These are phyloP conservation scores for Dactylonectria estremocensis DNA, from an alignment of 2,329 filamentous ascomycete genomes.

Conservation along the genomic window DNA sequence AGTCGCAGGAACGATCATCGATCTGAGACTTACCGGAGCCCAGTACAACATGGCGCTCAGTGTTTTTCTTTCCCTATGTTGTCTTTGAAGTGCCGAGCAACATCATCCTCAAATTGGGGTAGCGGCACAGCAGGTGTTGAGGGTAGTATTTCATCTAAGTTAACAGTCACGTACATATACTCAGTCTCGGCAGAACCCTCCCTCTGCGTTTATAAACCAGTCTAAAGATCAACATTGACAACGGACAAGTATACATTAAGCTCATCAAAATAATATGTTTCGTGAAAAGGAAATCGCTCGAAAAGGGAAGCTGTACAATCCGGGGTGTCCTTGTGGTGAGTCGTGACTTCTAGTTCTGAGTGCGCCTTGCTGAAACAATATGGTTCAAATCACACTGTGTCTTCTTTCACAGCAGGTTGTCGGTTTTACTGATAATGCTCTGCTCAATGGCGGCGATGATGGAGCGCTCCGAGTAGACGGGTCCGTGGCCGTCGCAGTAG, in stretches of 20 bases:
- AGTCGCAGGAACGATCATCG: too few species aligned
- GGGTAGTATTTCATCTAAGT: too few species aligned
- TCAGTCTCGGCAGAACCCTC: too few species aligned
- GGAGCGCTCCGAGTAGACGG: conserved; percentile 85
- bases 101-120: too few species aligned
- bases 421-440: conserved; percentile 82
- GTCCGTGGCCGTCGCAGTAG: conserved; percentile 88
- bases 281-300: background rate
- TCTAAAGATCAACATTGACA: too few species aligned
- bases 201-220: too few species aligned
- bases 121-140: too few species aligned
- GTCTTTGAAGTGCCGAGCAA: too few species aligned
- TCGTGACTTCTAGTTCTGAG: conserved; percentile 31
- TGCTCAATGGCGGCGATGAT: conserved; percentile 83
- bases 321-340: conserved; percentile 27
- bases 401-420: conserved; percentile 78
- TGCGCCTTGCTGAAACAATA: conserved; percentile 19
- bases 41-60: too few species aligned
- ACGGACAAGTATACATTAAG: background rate
- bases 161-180: too few species aligned
- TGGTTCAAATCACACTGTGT: background rate
- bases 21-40: too few species aligned
- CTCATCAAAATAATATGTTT: background rate
- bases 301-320: conserved; percentile 29
- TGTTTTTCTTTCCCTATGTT: too few species aligned